Base-by-base conservation (phyloP, 164 flowering plant species). In the Malania oleifera region DNA sequence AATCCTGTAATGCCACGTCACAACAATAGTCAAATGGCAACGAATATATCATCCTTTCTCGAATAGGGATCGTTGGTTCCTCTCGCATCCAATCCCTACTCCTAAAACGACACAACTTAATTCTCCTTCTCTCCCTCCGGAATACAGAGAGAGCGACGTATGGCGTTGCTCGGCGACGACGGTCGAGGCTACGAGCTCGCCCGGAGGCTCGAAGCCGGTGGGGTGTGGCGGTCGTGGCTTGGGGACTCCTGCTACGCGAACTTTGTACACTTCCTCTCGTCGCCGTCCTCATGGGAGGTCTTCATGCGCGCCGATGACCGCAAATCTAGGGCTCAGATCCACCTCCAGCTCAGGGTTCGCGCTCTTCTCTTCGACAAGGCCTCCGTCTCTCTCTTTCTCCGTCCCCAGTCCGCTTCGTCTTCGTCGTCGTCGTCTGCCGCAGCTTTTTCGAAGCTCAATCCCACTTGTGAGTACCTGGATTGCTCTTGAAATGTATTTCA, bases 291-390 rank as follows among this genome's bases (percentile, higher is more conserved):
- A 0, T 91, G 98, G 98, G 90, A 85, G 4, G 43, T 84, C 46
- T 88, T 91, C 77, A 82, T 91, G 91, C 70, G 74, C 28, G 28
- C 56, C 59, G 83, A 76, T 62, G 75, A 66, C 27, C 61, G 76
- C 55, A 82, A 78, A 59, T 68, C 74, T 62, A 85, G 77, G 85
- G 74, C 79, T 50, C 88, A 81, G 58, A 71, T 95, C 68, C 86
- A 79, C 1, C 89, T 89, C 55, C 98, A 85, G 63, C 92, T 86
- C 65, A 66, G 99, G 14, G 97, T 70, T 31, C 83, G 99, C 10
- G 96, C 99, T 25, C 89, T 95, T 49, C 69, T 95, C 38, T 91
- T 80, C 74, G 99, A 95, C 59, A 95, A 91, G 48, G 96, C 97
- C 47, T 57, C 77, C 20, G 70, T 82, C 49, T 84, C 96, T 54